Evolutionary conservation across 805 yeast genomes (phyloP), one percentile per base, ranked within the genome.

Genomic region (Middelhovenomyces tepae): DNA sequence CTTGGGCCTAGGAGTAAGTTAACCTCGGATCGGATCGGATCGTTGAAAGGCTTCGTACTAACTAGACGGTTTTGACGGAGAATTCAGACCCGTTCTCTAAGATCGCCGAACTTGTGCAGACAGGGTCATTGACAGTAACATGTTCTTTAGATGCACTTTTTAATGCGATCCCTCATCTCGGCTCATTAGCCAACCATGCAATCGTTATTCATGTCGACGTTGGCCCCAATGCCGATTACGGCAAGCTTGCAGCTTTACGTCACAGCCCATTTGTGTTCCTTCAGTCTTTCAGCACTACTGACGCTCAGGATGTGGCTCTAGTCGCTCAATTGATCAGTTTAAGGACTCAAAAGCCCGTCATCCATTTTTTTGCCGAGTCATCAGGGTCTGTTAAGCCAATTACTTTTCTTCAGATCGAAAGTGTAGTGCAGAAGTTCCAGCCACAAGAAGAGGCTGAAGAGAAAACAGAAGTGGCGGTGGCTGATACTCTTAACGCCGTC

Each of bases 171-270:
- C 85, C 93, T 10, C 66, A 65, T 34, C 62, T 85, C 29, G 45
- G 54, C 26, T 46, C 50, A 37, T 60, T 74, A 45, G 45, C 55
- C 6, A 39, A 44, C 18, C 41, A 51, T 13, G 60, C 72, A 1
- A 65, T 71, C 17, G 77, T 79, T n/a, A 56, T 80, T 34, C 81
- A 77, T 48, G 74, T 75, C 22, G 71, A 73, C 38, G 53, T 80
- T n/a, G 33, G 35, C 7, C 10, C 22, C 3, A n/a, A 22, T 34
- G 66, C 67, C 41, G 95, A 86, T 53, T 83, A 65, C 57, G 73
- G 81, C 17, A 60, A 71, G 10, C 69, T 84, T 17, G 64, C 89
- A n/a, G 69, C 84, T 5, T 63, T 81, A 45, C 75, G 87, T 51
- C 89, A 83, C 53, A 62, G 79, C 25, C 74, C 75, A 10, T 69